Base-by-base conservation (phyloP, 2,329 filamentous ascomycete genomes). In the Diaporthe aspalathi region DNA sequence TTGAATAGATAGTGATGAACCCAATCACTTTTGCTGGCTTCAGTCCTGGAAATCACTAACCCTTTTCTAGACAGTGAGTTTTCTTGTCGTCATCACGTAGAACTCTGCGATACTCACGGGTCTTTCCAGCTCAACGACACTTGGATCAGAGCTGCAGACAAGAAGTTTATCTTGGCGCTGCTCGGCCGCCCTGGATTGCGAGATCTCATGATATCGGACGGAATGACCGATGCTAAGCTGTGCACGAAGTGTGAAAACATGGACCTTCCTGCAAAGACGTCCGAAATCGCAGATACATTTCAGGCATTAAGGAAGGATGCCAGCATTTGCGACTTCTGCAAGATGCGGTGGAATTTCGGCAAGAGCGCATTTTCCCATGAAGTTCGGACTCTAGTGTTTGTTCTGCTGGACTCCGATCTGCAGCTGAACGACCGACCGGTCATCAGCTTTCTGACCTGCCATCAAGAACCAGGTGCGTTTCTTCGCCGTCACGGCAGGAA, bases 401-500 rank as follows among this genome's bases (percentile, higher is more conserved):
- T 22, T 12, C 12, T 22, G 22, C 8, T 56, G 14, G 9, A 22
- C n/a, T 56, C 53, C 0, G 29, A 56, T 22, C 12, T 56, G 11
- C 53, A 56, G 12, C 29, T 56, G 32, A 40, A 40, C 2, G 5
- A 17, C 0, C 75, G 77, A 24, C 76, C 82, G 17, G 81, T 79
- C 0, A 80, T 84, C 16, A 81, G 79, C 56, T 83, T 83, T 68
- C 11, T 56, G 29, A 32, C 53, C 32, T 56, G 53, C 53, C 20
- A 22, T 24, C 22, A 38, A 56, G 17, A 17, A 2, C n/a, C 17
- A 54, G 17, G 52, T 54, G 17, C 3, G 52, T 54, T n/a, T 54
- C 1, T n/a, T 35, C 29, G 17, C 17, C 27, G 1, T 8, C 16
- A 2, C 8, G 27, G 9, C 17, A 1, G 29, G 24, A 22, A 29